phyloP scores from a whole-genome alignment of 2,329 filamentous ascomycete genomes.

The Ophiostoma pallidulum region DNA sequence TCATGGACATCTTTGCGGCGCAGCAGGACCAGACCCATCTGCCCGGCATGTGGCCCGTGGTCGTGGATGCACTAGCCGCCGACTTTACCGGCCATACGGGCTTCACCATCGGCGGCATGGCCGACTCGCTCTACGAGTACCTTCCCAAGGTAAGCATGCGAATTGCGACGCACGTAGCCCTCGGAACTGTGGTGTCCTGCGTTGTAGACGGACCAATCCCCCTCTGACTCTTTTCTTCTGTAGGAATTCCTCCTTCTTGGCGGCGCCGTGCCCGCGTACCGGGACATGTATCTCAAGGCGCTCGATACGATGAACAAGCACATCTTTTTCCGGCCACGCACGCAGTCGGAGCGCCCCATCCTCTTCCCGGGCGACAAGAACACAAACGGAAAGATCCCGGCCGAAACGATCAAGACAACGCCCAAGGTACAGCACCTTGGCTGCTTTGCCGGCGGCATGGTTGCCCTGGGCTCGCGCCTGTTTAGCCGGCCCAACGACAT shows the following conservation, averaged over 20 bases:
- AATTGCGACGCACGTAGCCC: no score
- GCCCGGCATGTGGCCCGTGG: conserved; percentile 66
- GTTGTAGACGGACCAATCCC: no score
- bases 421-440: conserved; percentile 33
- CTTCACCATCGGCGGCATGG: conserved; percentile 40
- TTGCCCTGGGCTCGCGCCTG: conserved; percentile 34
- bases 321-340: conserved; percentile 55
- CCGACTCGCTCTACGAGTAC: conserved; percentile 52
- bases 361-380: conserved; percentile 10
- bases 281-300: conserved; percentile 51
- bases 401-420: conserved; percentile 20
- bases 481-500: conserved; percentile 38
- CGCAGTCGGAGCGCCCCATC: no score
- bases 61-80: conserved; percentile 44
- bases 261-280: conserved; percentile 51
- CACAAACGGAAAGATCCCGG: no score
- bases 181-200: no score
- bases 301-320: conserved; percentile 51
- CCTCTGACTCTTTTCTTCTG: no score
- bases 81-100: conserved; percentile 24
- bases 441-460: conserved; percentile 42
- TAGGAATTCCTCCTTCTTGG: no score
- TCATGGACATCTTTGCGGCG: conserved; percentile 59
- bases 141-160: conserved; percentile 51
- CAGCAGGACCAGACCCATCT: conserved; percentile 60